Conservation (phyloP, 2,329 filamentous ascomycete genomes). For the Alternaria longipes region DNA sequence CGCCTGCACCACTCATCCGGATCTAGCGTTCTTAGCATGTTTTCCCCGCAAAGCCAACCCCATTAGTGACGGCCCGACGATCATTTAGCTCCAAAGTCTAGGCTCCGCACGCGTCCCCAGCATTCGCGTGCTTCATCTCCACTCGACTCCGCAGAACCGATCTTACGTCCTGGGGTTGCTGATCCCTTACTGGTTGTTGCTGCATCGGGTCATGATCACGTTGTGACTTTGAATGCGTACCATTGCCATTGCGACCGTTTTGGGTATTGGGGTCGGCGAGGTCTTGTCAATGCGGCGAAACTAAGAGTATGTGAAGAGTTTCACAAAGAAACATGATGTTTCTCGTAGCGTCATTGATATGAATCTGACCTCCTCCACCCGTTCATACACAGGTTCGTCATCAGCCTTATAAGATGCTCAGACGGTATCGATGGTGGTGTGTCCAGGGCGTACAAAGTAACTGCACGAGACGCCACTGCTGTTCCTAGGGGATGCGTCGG, state of each 20-base stretch:
- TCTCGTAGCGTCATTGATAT: neutral
- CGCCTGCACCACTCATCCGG: slow-evolving; percentile 12
- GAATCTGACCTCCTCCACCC: neutral
- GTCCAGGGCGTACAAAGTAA: neutral
- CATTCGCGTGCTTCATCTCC: slow-evolving; percentile 32
- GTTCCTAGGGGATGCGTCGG: slow-evolving; percentile 1
- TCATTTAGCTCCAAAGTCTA: slow-evolving; percentile 29
- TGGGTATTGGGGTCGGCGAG: slow-evolving; percentile 6
- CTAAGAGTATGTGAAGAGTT: neutral
- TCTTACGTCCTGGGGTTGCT: slow-evolving; percentile 11
- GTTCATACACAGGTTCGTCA: neutral
- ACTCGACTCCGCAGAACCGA: slow-evolving; percentile 39
- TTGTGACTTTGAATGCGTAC: slow-evolving; percentile 7
- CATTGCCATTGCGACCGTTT: slow-evolving; percentile 11
- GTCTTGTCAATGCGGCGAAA: slow-evolving; percentile 4
- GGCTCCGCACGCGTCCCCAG: slow-evolving; percentile 34
- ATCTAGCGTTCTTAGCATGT: slow-evolving; percentile 25
- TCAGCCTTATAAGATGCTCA: neutral
- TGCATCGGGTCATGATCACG: slow-evolving; percentile 1
- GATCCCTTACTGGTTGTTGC: slow-evolving; percentile 11
- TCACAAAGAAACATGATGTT: neutral
- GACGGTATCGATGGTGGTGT: neutral
- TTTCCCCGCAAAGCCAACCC: slow-evolving; percentile 46
- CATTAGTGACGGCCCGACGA: slow-evolving; percentile 33
- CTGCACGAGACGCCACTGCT: slow-evolving; percentile 7